Evolutionary conservation across 805 yeast species (phyloP), one percentile per base, ranked within the genome.

Genomic region (Candida oleophila): DNA sequence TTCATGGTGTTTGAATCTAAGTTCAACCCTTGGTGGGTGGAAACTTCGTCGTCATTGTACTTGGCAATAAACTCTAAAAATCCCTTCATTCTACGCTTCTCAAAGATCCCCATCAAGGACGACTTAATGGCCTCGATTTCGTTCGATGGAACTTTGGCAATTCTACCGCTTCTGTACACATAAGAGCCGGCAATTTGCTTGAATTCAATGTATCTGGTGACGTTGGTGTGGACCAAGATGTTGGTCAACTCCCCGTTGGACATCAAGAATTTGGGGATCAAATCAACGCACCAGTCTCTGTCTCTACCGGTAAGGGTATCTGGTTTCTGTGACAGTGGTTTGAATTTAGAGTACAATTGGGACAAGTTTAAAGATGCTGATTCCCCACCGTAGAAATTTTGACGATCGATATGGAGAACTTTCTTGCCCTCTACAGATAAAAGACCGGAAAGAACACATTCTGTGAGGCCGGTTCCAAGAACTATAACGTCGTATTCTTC

Each of bases 391-490:
- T 94, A 94, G 64, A 90, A 95, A 64, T 89, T 95, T 68, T 94
- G 97, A 58, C 90, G 85, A 66, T 94, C 99, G 52, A 94, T 90
- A 69, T 94, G 99, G 47, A 94, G 77, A 5, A 94, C 98, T 63
- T 94, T 94, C 75, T 94, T 92, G 52, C 98, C 98, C 61, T 94
- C 98, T n/a, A 92, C 96, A 8, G 97, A 89, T 40, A 94, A 77
- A 44, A 94, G 70, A 2, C 99, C 99, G 1, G 97, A 89, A 39
- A 94, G 78, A 49, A 94, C 86, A 73, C 99, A 94, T 68, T 94
- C 99, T 40, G 97, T 92, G 53, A 94, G 78, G n/a, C 99, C 99
- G 49, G 81, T 77, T 61, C 98, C 99, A 49, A 92, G 78, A 22
- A 92, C 97, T 56, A 94, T 92, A 50, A 92, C 97, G 74, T 94